These are phyloP conservation scores for Pseudogymnoascus sp. DNA, from an alignment of 2,329 filamentous ascomycete genomes.

Conservation along the genomic window DNA sequence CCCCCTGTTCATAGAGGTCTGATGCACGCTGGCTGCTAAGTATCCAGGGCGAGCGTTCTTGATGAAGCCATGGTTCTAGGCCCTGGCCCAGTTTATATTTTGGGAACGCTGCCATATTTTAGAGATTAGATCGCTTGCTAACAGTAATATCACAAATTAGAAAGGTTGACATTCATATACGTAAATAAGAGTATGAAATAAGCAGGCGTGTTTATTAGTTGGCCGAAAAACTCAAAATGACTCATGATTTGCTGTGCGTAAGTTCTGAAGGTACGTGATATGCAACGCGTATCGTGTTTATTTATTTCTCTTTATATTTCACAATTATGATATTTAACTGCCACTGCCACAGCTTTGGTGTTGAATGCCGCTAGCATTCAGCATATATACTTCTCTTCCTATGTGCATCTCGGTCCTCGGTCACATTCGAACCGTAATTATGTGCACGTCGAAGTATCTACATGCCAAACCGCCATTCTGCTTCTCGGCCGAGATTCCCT, in stretches of 20 bases:
- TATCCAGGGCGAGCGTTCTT: slow-evolving; percentile 14
- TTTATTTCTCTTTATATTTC: neutral
- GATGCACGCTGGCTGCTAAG: slow-evolving; percentile 15
- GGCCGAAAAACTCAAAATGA: neutral
- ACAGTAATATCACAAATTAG: neutral
- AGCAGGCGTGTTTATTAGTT: neutral
- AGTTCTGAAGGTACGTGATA: too few species aligned
- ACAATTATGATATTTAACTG: too few species aligned
- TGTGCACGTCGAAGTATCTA: neutral
- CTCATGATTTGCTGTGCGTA: neutral
- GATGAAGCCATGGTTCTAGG: slow-evolving; percentile 20
- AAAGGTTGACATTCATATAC: neutral
- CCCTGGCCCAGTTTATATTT: slow-evolving; percentile 12
- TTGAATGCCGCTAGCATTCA: neutral
- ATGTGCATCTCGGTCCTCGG: neutral
- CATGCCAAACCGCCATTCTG: neutral
- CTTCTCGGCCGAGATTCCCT: neutral
- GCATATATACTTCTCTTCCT: slow-evolving; percentile 1
- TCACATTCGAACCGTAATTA: neutral
- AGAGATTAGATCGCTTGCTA: neutral
- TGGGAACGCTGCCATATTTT: neutral
- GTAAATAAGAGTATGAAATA: neutral
- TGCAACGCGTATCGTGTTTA: neutral
- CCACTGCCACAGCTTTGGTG: neutral
- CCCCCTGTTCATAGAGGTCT: slow-evolving; percentile 18